Base-by-base conservation (phyloP, 257 asterid genomes). In the Solanum piurae region DNA sequence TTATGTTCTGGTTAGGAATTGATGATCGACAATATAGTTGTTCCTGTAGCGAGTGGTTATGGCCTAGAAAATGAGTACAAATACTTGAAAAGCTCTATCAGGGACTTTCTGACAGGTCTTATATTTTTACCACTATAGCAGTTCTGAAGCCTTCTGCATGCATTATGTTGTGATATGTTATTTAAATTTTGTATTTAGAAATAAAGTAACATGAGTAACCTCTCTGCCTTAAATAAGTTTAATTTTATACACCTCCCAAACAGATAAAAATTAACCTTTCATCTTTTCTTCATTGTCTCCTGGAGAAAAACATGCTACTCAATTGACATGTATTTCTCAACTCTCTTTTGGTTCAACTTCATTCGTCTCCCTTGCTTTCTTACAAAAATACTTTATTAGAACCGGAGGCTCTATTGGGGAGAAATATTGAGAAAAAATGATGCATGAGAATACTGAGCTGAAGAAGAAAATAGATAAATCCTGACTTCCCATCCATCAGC, bases 71-170 rank as follows among this genome's bases (percentile, higher is more conserved):
- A 91, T 33, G 99, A 96, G 91, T 96, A 96, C 88, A 92, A 91
- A 9, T 95, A 96, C 93, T 92, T 96, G 94, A 96, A 95, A 91
- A 91, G 88, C 92, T 96, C 98, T 64, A 94, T 96, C 89, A 90
- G 91, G 90, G 94, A 91, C 83, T 95, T 87, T 90, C 89, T 94
- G 79, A 94, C 98, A 58, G 99, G 98, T 94, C 38, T 73, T 90
- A 83, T 75, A 62, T 74, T 33, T 40, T 86, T 52, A 33, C 31
- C 34, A 20, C 33, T 34, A 21, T 27, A 20, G 60, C 23, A 40
- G 34, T 77, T 77, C 37, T 40, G 37, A 42, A 42, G 62, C 62
- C 13, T 38, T n/a, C 4, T 44, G 20, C 46, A n/a, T 75, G 36
- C 37, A 62, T 83, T 7, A 64, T 68, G 25, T 34, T 10, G 40